Percentiles rank a stretch among this genome's conserved stretches.
Evolutionary conservation across 768 basidiomycete genomes (phyloP).

Genomic region (Suillus lakei): DNA sequence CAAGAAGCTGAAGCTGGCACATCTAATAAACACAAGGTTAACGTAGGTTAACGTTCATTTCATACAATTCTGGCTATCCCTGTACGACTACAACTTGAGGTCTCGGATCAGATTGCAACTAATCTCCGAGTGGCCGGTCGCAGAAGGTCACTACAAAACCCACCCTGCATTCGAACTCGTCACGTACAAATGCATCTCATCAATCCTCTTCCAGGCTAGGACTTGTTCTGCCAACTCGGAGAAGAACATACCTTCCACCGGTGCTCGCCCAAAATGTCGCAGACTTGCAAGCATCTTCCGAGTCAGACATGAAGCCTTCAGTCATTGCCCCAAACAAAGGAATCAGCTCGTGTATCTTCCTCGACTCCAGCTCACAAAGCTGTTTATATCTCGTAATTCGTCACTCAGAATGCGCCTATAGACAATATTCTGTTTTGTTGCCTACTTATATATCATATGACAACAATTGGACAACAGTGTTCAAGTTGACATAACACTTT

Average conservation of each 20-base stretch:
- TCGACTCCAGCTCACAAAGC: neutral
- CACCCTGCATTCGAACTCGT: neutral
- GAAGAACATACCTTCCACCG: neutral
- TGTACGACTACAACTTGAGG: neutral
- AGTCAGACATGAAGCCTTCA: neutral
- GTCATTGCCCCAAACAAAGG: neutral
- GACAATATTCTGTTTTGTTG: too few species aligned
- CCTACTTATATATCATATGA: neutral
- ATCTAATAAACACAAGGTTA: too few species aligned
- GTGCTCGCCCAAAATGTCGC: neutral
- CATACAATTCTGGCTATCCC: too few species aligned
- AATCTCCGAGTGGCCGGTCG: neutral
- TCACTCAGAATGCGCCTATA: neutral
- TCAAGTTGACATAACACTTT: neutral
- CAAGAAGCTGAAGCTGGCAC: neutral
- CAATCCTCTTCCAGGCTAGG: neutral
- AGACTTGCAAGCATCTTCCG: neutral
- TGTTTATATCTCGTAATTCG: neutral
- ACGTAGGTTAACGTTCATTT: too few species aligned
- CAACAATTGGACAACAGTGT: neutral
- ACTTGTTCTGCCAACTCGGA: neutral
- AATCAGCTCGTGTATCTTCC: neutral
- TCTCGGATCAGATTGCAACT: neutral
- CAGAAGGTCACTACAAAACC: neutral
- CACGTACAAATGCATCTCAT: neutral